A percentile compares a stretch with the other conserved stretches of the same genome.
These are phyloP conservation scores for Rutidosis leptorrhynchoides DNA, from an alignment of 129 eudicot species.

Conservation along the genomic window DNA sequence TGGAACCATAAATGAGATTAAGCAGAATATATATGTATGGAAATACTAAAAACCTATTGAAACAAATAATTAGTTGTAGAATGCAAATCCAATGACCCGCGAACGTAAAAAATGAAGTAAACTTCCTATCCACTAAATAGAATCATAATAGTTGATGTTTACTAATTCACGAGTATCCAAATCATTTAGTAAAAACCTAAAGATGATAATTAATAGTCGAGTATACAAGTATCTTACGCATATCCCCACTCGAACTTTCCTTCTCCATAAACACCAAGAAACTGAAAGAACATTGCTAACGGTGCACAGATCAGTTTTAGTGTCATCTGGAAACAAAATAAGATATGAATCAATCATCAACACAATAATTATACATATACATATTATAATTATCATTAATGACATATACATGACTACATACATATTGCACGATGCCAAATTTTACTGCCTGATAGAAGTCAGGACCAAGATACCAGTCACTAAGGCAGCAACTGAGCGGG, in stretches of 20 bases:
- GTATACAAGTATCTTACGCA: conserved; percentile 50
- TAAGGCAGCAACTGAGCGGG: conserved; percentile 71
- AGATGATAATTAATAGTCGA: neutral
- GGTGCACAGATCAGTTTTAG: conserved; percentile 81
- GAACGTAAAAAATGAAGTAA: neutral
- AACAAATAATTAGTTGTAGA: too few relatives aligned
- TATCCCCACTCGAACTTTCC: conserved; percentile 86
- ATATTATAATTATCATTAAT: neutral
- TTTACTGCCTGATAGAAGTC: conserved; percentile 93
- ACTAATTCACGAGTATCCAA: neutral
- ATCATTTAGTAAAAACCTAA: neutral
- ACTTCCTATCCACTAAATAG: neutral
- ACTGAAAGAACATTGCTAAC: conserved; percentile 63
- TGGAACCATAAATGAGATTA: too few relatives aligned
- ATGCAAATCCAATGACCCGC: too few relatives aligned
- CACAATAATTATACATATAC: conserved; percentile 4
- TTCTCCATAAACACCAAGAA: conserved; percentile 84
- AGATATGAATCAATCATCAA: neutral
- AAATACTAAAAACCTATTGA: too few relatives aligned
- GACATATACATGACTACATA: conserved; percentile 36
- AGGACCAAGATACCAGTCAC: conserved; percentile 85
- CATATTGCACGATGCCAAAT: conserved; percentile 96
- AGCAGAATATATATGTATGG: too few relatives aligned
- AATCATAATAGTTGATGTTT: conserved; percentile 9
- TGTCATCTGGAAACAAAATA: conserved; percentile 64